Base-by-base conservation (phyloP, 345 rosid species). In the Hirschfeldia incana region DNA sequence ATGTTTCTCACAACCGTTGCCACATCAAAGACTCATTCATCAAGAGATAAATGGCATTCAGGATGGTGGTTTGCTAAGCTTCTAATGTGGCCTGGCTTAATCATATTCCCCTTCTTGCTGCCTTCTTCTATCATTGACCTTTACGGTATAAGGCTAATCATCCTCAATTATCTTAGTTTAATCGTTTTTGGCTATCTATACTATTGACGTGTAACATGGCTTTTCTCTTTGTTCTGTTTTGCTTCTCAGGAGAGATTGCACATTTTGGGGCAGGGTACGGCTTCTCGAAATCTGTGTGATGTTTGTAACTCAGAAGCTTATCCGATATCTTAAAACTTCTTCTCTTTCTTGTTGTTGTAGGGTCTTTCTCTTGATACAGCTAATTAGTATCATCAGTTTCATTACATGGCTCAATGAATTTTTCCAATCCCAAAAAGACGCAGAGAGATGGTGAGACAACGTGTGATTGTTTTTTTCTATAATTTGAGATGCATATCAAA, bases 221-320 rank as follows among this genome's bases (percentile, higher is more conserved):
- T 51, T 46, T 51, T 51, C 21, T n/a, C 57, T 51, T n/a, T 51
- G 57, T 17, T 61, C 36, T 29, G 36, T 11, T 77, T 78, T 74
- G 8, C 32, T 85, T 79, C 34, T 83, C 90, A 94, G 98, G 98
- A 46, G 97, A 91, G 78, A 83, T 94, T 78, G 94, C 97, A 5
- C 98, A 89, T 88, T 94, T 94, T 85, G 98, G 98, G 78, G 98
- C 98, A 65, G 97, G 98, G 97, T 94, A 94, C 51, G 26, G 16
- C 73, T 70, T 36, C 29, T 53, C 2, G 63, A 49, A 65, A 64
- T 71, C 70, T 76, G 4, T 44, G 5, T 32, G 1, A 33, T 72
- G 61, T 63, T 84, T 68, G 42, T 81, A 46, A 63, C 61, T 28
- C 1, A 65, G 83, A 72, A 75, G 75, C 66, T 29, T 61, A 61